Percentiles rank a stretch among this genome's conserved stretches.
phyloP scores from a whole-genome alignment of 2,329 filamentous ascomycete species.

The Fusarium multiceps region DNA sequence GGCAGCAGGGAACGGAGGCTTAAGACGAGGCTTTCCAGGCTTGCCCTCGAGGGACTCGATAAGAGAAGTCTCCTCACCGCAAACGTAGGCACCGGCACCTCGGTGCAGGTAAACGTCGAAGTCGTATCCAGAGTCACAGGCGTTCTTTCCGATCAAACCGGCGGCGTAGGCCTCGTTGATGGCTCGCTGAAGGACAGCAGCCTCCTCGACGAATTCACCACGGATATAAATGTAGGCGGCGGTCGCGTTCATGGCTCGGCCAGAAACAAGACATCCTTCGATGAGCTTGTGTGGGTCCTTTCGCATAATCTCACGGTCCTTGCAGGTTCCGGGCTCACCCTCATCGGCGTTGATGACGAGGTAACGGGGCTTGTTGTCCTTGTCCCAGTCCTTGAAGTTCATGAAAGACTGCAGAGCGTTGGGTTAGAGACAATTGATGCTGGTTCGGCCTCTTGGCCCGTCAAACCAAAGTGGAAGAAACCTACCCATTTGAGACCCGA shows the following conservation, averaged over 20 bases:
- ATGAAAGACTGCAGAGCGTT: conserved; percentile 82
- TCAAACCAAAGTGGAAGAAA: conserved; percentile 41
- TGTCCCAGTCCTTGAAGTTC: conserved; percentile 99
- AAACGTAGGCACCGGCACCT: conserved; percentile 97
- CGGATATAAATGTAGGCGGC: conserved; percentile 99
- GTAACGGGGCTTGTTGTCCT: conserved; percentile 95
- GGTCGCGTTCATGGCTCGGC: conserved; percentile 97
- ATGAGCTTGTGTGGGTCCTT: conserved; percentile 99
- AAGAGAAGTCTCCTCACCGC: conserved; percentile 96
- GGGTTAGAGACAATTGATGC: conserved; percentile 38
- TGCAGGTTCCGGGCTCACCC: conserved; percentile 98
- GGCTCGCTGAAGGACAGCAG: conserved; percentile 89
- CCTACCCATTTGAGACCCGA: conserved; percentile 98
- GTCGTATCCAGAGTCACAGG: conserved; percentile 95
- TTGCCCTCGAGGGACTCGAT: conserved; percentile 99
- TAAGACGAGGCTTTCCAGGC: conserved; percentile 96
- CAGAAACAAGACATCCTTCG: conserved; percentile 95
- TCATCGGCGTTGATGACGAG: conserved; percentile 98
- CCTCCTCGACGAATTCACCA: conserved; percentile 97
- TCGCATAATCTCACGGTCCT: conserved; percentile 99
- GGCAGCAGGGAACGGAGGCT: conserved; percentile 97
- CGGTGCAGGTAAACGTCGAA: conserved; percentile 98
- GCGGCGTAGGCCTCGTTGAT: conserved; percentile 98
- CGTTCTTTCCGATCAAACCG: conserved; percentile 97
- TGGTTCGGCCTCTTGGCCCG: conserved; percentile 32